Base-by-base conservation (phyloP, 23 red algal genomes). In the Chondrus crispus region DNA sequence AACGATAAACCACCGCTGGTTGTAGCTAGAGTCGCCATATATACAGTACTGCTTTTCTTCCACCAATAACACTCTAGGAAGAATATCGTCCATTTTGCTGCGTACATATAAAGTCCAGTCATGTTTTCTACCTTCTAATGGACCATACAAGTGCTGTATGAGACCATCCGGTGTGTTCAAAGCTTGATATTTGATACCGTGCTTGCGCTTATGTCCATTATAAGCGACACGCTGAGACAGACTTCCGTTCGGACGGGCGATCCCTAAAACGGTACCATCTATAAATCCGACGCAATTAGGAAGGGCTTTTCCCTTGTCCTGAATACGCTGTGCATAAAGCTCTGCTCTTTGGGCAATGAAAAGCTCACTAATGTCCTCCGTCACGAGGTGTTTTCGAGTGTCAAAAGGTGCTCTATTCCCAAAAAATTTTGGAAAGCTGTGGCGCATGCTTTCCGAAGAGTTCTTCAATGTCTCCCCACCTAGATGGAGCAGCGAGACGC, bases 161-260 rank as follows among this genome's bases (percentile, higher is more conserved):
- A 86, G 33, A 22, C 82, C 82, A 69, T 70, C 35, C 3, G 55
- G 55, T 9, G 80, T 85, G 18, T 32, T 62, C 12, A 85, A 16
- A 66, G 51, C 30, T 40, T 85, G 80, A 12, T 13, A 85, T 39
- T 85, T 85, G 8, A 85, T 9, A 11, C 11, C 44, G 12, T 62
- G 47, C 44, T 30, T 38, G 24, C 60, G 82, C 52, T 86, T 86
- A 69, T 86, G 82, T 37, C 60, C 82, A 55, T 37, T 69, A 69
- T 86, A 86, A 55, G 32, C 33, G 32, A 62, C 28, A 40, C 52
- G 82, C 60, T 86, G 82, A 13, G 66, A 12, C 14, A 72, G 66
- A 30, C 28, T 72, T 18, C 66, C 66, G 12, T 72, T 72, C 32
- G 19, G 19, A n/a, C 66, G 12, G 28, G 13, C 12, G 14, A 18